Evolutionary conservation across 164 flowering plant genomes (phyloP).

Genomic region (Cinnamomum micranthum): DNA sequence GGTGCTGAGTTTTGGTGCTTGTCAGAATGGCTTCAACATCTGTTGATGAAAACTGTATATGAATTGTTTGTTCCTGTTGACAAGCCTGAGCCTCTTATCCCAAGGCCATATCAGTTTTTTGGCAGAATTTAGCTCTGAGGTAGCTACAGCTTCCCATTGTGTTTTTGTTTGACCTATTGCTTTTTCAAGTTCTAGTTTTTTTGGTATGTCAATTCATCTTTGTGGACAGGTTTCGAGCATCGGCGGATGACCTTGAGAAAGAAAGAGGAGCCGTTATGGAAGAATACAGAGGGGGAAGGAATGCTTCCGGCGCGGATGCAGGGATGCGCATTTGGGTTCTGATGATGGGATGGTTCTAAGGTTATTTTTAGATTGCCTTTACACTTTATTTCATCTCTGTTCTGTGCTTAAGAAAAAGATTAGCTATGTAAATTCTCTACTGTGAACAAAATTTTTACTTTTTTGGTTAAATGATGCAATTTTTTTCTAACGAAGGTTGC

Average conservation of each 20-base stretch:
- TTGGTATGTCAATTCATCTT: not conserved
- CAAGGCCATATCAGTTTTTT: slow-evolving; percentile 80
- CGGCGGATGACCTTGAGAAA: slow-evolving; percentile 78
- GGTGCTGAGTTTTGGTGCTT: slow-evolving; percentile 99
- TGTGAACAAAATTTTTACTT: not conserved
- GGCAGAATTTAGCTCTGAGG: slow-evolving; percentile 96
- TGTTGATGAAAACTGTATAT: slow-evolving; percentile 87
- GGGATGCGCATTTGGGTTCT: slow-evolving; percentile 88
- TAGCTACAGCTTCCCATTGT: slow-evolving; percentile 15
- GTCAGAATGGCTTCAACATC: slow-evolving; percentile 96
- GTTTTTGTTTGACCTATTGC: not conserved
- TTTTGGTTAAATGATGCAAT: not conserved
- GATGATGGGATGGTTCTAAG: slow-evolving; percentile 95
- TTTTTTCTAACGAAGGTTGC: not conserved
- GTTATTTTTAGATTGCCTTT: slow-evolving; percentile 21
- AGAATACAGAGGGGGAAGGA: slow-evolving; percentile 78
- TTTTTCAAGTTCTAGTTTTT: not conserved
- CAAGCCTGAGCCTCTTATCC: slow-evolving; percentile 82
- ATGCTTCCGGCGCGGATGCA: slow-evolving; percentile 93
- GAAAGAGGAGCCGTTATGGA: slow-evolving; percentile 97
- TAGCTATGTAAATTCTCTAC: not conserved
- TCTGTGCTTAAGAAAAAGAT: not conserved
- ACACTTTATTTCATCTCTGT: not conserved
- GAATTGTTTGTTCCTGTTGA: slow-evolving; percentile 95
- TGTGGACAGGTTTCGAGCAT: slow-evolving; percentile 66